These are phyloP conservation scores for Russula virescens DNA, from an alignment of 768 basidiomycete genomes.

Conservation along the genomic window DNA sequence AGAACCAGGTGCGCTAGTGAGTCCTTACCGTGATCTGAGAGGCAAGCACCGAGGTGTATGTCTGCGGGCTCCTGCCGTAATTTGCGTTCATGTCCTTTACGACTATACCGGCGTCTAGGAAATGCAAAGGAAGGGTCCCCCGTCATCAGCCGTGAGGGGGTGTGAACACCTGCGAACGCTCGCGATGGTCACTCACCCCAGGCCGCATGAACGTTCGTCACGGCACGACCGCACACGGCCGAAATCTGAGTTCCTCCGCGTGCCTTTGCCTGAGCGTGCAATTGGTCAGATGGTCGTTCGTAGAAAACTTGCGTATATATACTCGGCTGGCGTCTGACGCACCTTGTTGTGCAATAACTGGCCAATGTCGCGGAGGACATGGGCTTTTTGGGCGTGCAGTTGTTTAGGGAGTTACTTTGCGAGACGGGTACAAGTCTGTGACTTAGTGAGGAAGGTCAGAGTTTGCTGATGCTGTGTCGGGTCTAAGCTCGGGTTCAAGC, in stretches of 20 bases:
- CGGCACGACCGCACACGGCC: constrained; percentile 36
- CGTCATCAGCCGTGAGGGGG: not conserved
- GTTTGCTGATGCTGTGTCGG: constrained; percentile 44
- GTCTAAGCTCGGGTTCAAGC: not conserved
- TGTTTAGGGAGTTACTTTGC: no score
- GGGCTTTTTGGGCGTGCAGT: not conserved
- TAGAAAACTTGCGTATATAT: no score
- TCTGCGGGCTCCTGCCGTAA: constrained; percentile 22
- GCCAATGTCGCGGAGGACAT: constrained; percentile 45
- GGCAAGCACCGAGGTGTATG: constrained; percentile 37
- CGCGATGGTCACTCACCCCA: not conserved
- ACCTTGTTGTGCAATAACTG: constrained; percentile 45
- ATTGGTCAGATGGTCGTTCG: not conserved
- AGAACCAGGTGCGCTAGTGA: not conserved
- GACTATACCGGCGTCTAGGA: constrained; percentile 25
- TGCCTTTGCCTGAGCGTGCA: constrained; percentile 29
- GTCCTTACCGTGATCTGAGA: constrained; percentile 37
- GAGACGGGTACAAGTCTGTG: no score
- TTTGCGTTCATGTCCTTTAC: constrained; percentile 24
- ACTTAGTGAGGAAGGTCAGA: constrained; percentile 43
- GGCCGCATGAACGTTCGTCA: constrained; percentile 40
- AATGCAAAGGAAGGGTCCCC: not conserved
- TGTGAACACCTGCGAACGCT: no score
- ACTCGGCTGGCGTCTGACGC: no score
- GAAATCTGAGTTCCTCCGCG: constrained; percentile 42